Conservation (phyloP, 306 rosid genomes). For the Sechiopsis laciniata region DNA sequence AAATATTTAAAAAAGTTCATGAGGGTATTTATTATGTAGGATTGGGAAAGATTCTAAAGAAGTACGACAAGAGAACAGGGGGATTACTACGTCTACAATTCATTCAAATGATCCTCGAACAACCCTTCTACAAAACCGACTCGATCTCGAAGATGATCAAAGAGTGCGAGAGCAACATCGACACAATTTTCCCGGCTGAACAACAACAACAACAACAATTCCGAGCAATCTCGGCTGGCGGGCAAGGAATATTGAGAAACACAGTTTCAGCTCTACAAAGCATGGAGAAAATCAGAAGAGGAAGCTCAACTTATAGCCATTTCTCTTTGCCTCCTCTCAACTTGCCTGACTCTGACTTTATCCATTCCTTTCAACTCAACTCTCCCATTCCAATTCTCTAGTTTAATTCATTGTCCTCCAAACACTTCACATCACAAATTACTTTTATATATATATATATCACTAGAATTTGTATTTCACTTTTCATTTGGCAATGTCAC, state of each 20-base stretch:
- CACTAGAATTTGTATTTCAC: no score
- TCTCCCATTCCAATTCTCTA: constrained; percentile 56
- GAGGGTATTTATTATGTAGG: constrained; percentile 31
- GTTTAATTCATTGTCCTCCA: no score
- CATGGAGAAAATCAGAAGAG: constrained; percentile 72
- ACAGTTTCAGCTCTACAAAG: constrained; percentile 72
- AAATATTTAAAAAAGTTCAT: no score
- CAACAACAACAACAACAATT: constrained; percentile 24
- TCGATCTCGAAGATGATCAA: constrained; percentile 67
- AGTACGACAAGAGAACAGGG: constrained; percentile 83
- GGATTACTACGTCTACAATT: constrained; percentile 59
- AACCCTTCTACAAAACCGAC: constrained; percentile 79
- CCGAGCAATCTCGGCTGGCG: constrained; percentile 33
- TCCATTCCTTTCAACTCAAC: constrained; percentile 48
- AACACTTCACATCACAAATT: no score
- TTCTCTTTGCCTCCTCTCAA: constrained; percentile 84
- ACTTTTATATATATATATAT: no score
- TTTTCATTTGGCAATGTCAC: no score
- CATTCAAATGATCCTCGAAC: constrained; percentile 66
- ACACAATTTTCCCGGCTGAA: constrained; percentile 50
- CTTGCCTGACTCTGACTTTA: constrained; percentile 58
- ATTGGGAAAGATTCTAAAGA: constrained; percentile 79
- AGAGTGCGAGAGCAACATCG: constrained; percentile 71
- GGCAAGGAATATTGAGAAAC: constrained; percentile 74
- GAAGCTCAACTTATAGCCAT: constrained; percentile 68